Evolutionary conservation across 2,329 filamentous ascomycete genomes (phyloP), one percentile per base, ranked within the genome.

Genomic region (Epichloe hybrida): DNA sequence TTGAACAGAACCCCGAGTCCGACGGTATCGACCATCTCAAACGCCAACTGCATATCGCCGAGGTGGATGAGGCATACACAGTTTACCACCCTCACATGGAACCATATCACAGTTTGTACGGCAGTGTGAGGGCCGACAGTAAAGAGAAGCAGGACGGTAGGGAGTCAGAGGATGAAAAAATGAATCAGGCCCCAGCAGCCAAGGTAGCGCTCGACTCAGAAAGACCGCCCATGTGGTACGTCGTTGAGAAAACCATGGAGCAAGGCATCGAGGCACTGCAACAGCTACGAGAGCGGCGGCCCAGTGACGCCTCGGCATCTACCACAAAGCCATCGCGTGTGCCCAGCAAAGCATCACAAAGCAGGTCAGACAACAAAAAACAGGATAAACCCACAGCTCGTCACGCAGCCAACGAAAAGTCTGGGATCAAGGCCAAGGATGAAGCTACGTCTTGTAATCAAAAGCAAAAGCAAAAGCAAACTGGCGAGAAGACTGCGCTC

Each of bases 1-100:
- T 86, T 39, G 67, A 74, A 17, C 66, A 72, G 45, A 66, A 72
- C 17, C 70, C 73, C 48, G 74, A 76, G 37, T 64, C 72, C 1
- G 71, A 75, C 46, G 77, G 81, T 57, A 67, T 69, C 37, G 69
- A 73, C 48, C 65, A 65, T 50, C 64, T 86, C 46, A 69, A 77
- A 57, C 65, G 65, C 6, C 73, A 81, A 53, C 69, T 86, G n/a
- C 83, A 87, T 62, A 71, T 79, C 23, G 80, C 80, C 27, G 77
- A 89, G 61, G 78, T 90, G 12, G 86, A 91, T 61, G 71, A 86
- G 55, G 81, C 86, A 58, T 93, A 93, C 62, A 80, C 86, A 1
- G 75, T 79, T 49, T 84, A 83, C 65, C 86, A 79, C 55, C 87
- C 87, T 1, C 77, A 86, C 43, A 72, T 82, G 59, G 80, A 86